Evolutionary conservation across 1,284 basidiomycete species (phyloP), one percentile per base, ranked within the genome.

Genomic region (Clitocybe nebularis): DNA sequence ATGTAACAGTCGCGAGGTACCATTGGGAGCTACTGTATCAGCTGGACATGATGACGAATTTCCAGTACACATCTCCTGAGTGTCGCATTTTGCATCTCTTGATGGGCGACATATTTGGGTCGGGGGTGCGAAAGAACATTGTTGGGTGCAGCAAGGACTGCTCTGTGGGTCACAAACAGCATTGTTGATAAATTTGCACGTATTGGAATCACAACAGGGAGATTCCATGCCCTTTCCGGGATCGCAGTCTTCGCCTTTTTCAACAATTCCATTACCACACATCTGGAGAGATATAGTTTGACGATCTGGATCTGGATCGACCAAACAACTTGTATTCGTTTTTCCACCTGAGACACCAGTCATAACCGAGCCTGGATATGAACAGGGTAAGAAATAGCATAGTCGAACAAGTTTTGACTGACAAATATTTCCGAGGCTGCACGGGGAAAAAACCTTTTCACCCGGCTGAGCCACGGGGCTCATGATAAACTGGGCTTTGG

Each of bases 381-480:
- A 6, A 25, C 8, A 22, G 24, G n/a, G 26, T 25, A 22, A 45
- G 6, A 17, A 25, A n/a, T 5, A 17, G 33, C 14, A 17, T 28
- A n/a, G n/a, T n/a, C n/a, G n/a, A n/a, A n/a, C n/a, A 36, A 23
- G 26, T 33, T 37, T 9, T 33, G 20, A 68, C 80, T 54, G 55
- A 84, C 92, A 94, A 45, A 95, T 82, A 60, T 94, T 94, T 37
- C 93, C 93, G 28, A 94, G 59, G 33, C 75, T 84, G 66, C 93
- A 96, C 3, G 68, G 78, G 0, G 88, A 91, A 60, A 94, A 93
- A 5, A 64, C 60, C 41, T 73, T 75, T 56, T 92, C 88, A 14
- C 69, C 70, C 2, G 72, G 58, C 34, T 81, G 72, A 3, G 89
- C 81, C 17, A 85, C 81, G 4, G 86, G 85, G 52, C 81, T 88